Percentiles rank a stretch among this genome's conserved stretches.
phyloP scores from a whole-genome alignment of 2,329 filamentous ascomycete genomes.

The Geosmithia flava region DNA sequence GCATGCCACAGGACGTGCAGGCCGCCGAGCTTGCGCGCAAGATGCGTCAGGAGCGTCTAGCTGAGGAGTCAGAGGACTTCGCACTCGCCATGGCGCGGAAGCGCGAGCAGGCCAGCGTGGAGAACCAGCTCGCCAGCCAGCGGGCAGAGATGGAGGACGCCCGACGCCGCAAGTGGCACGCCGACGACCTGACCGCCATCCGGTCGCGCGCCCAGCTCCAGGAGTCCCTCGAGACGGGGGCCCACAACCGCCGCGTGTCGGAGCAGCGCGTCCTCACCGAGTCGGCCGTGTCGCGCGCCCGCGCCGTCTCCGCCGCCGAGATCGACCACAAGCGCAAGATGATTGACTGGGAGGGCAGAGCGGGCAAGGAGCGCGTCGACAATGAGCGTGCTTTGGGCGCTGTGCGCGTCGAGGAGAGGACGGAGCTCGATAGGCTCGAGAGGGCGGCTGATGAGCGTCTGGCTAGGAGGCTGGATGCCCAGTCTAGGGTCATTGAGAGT shows the following conservation, averaged over 20 bases:
- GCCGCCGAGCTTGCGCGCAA: conserved; percentile 36
- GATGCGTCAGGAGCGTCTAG: conserved; percentile 29
- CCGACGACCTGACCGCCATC: conserved; percentile 29
- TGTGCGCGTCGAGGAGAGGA: conserved; percentile 35
- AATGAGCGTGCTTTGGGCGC: conserved; percentile 36
- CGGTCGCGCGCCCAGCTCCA: conserved; percentile 33
- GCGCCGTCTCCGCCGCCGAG: conserved; percentile 32
- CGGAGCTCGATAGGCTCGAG: conserved; percentile 37
- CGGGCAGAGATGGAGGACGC: conserved; percentile 39
- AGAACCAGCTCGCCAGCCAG: conserved; percentile 34
- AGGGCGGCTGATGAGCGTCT: conserved; percentile 30
- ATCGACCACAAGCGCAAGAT: conserved; percentile 28
- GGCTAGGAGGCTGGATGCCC: conserved; percentile 31
- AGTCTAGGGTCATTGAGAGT: conserved; percentile 38
- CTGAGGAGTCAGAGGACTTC: conserved; percentile 36
- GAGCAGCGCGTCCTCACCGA: conserved; percentile 36
- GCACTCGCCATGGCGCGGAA: conserved; percentile 31
- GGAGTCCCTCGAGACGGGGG: conserved; percentile 21
- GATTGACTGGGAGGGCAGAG: conserved; percentile 34
- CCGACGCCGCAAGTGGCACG: conserved; percentile 30
- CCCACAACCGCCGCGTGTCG: conserved; percentile 21
- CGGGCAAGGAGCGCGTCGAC: conserved; percentile 31
- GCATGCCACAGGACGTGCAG: conserved; percentile 36
- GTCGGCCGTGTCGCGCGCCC: conserved; percentile 28
- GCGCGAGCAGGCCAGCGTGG: conserved; percentile 36